These are phyloP conservation scores for Penicillium verrucosum DNA, from an alignment of 2,329 filamentous ascomycete genomes.

Conservation along the genomic window DNA sequence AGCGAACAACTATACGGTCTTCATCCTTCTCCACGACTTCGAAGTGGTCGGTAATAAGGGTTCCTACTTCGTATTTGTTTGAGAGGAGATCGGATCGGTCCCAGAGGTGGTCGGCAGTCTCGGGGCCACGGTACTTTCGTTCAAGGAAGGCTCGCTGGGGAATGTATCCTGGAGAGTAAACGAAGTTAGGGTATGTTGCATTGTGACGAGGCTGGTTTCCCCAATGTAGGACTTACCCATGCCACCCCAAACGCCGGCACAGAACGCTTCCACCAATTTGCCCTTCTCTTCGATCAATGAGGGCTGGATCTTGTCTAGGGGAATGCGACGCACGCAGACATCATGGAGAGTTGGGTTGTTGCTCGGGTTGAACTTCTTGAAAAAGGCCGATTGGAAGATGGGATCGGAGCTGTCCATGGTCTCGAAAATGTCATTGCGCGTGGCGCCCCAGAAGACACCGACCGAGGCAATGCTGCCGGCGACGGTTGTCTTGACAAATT, in stretches of 20 bases:
- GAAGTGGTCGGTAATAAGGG: conserved; percentile 67
- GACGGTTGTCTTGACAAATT: conserved; percentile 43
- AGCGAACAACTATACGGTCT: conserved; percentile 60
- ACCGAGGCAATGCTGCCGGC: conserved; percentile 50
- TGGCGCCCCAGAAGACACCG: conserved; percentile 54
- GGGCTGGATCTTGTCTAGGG: conserved; percentile 61
- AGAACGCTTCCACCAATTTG: conserved; percentile 63
- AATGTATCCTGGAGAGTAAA: conserved; percentile 31
- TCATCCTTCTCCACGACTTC: conserved; percentile 65
- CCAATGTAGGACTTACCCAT: conserved; percentile 50
- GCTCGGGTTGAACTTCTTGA: conserved; percentile 59
- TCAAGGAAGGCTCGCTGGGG: conserved; percentile 59
- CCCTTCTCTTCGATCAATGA: conserved; percentile 61
- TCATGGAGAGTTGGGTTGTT: conserved; percentile 64
- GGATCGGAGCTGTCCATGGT: conserved; percentile 59
- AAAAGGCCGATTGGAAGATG: conserved; percentile 59
- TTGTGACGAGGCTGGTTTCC: neutral
- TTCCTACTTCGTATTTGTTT: conserved; percentile 61
- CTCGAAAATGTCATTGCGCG: conserved; percentile 55
- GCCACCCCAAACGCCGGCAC: conserved; percentile 64
- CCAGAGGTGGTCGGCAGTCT: conserved; percentile 62
- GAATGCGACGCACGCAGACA: conserved; percentile 60
- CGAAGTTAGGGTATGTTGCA: neutral
- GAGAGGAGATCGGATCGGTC: conserved; percentile 51
- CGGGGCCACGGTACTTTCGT: conserved; percentile 56